A percentile compares a stretch with the other conserved stretches of the same genome.
Conservation (phyloP, 169 alveolate species). For the Amoebophrya sp. region DNA sequence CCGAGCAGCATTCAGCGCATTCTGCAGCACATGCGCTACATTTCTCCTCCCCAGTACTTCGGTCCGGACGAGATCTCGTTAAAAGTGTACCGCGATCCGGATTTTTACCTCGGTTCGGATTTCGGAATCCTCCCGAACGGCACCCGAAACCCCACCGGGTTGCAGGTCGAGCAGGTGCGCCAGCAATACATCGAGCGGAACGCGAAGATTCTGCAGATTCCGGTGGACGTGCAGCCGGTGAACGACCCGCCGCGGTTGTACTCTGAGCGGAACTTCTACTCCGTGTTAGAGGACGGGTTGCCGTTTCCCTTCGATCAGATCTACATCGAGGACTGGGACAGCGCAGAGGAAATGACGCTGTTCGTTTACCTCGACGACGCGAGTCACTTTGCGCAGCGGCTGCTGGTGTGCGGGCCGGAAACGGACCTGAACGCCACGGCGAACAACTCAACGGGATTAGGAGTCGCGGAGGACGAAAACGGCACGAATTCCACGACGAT, state of each 20-base stretch:
- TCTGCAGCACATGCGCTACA: background rate
- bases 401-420: background rate
- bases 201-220: background rate
- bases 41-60: background rate
- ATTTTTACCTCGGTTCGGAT: background rate
- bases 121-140: background rate
- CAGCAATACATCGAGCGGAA: background rate
- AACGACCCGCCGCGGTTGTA: background rate
- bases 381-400: background rate
- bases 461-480: too few species aligned
- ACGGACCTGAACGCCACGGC: background rate
- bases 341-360: background rate
- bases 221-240: background rate
- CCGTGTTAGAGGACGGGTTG: background rate
- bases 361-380: background rate
- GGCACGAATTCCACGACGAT: too few species aligned
- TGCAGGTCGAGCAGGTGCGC: background rate
- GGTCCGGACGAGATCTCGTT: background rate
- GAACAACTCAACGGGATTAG: too few species aligned
- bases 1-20: background rate
- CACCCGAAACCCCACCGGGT: background rate
- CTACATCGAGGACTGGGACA: background rate
- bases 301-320: background rate
- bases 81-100: background rate
- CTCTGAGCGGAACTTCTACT: background rate